Base-by-base conservation (phyloP, 192 early-diverging fungal species). In the Geranomyces variabilis region DNA sequence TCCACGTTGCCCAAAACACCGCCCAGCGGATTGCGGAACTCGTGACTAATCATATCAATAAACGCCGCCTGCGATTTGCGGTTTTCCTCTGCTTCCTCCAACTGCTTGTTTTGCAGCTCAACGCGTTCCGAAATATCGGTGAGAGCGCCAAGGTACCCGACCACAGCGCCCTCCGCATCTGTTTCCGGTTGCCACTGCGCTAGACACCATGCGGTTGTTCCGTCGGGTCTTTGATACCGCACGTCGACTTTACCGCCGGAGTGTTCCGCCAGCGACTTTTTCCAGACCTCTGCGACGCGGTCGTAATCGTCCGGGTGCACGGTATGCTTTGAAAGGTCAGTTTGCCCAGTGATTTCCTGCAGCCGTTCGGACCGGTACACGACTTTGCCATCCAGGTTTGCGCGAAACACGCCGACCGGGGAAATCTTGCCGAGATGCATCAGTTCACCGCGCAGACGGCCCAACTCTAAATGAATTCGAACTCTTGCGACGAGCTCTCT, bases 401-500 rank as follows among this genome's bases (percentile, higher is more conserved):
- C 31, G 7, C 59, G 57, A 26, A 63, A 47, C n/a, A 71, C 63
- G 8, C 58, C 69, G 15, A 71, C 69, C 15, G 69, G 69, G 3
- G n/a, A n/a, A 1, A 71, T 13, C 12, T 26, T 26, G 26, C 29
- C 69, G 8, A 71, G 29, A 0, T 69, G 43, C 19, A 48, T 19
- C 26, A 83, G 67, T 55, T 86, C 77, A 22, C 68, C 69, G 19
- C 84, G 74, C 29, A 84, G 67, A 36, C 79, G 62, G 5, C 78
- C 80, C 1, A 86, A 74, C n/a, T 83, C 76, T 22, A 84, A 77
- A 13, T 81, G 77, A 0, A 74, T 78, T 4, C 78, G 63, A 19
- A 82, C 79, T 29, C 84, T 73, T 13, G 82, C 82, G 24, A 86
- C 55, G 6, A 86, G 63, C 62, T 86, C 84, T 28, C 73, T 34